Percentiles rank a stretch among this genome's conserved stretches.
phyloP scores from a whole-genome alignment of 768 basidiomycete species.

The Russula olivacea region DNA sequence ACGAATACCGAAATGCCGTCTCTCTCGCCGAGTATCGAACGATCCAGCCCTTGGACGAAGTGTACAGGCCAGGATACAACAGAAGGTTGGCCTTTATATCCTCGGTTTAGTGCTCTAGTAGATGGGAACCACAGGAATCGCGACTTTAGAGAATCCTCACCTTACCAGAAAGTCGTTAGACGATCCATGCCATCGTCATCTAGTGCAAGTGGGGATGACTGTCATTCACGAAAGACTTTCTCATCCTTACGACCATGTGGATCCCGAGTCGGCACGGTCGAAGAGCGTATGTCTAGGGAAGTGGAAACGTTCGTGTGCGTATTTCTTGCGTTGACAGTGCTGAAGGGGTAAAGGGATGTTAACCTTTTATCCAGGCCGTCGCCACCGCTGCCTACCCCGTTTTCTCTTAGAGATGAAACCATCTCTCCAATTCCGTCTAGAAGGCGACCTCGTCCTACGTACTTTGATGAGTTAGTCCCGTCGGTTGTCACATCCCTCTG shows the following conservation, averaged over 20 bases:
- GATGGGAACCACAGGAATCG: not conserved
- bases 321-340: not conserved
- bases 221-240: not conserved
- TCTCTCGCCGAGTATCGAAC: not conserved
- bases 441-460: constrained; percentile 4
- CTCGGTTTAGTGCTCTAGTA: not conserved
- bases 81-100: constrained; percentile 5
- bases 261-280: constrained; percentile 4
- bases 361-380: not conserved
- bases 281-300: constrained; percentile 18
- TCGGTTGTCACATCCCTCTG: not conserved
- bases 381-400: not conserved
- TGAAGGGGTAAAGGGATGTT: not conserved
- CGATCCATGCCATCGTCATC: not conserved
- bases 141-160: not conserved
- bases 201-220: not conserved
- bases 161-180: constrained; percentile 4
- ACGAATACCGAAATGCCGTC: not conserved
- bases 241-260: not conserved
- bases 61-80: not conserved
- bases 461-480: constrained; percentile 13
- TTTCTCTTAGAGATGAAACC: not conserved
- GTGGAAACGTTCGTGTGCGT: constrained; percentile 10
- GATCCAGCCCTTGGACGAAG: not conserved
- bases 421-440: constrained; percentile 10